A percentile compares a stretch with the other conserved stretches of the same genome.
These are phyloP conservation scores for Colletotrichum sp. DNA, from an alignment of 2,329 filamentous ascomycete species.

Conservation along the genomic window DNA sequence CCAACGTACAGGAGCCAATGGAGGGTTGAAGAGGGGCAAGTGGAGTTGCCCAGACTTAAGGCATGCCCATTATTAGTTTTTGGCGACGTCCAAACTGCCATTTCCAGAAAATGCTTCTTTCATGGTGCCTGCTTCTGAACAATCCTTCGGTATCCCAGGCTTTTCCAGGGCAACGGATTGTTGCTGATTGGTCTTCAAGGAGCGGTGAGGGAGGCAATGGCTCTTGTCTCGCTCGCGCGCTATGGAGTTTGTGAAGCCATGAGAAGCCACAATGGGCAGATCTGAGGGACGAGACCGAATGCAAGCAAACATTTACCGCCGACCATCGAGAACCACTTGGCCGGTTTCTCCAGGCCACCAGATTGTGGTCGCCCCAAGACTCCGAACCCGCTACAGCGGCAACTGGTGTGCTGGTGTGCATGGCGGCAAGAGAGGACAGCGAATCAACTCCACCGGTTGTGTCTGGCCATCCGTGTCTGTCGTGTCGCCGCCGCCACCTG, in stretches of 20 bases:
- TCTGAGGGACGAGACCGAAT: neutral
- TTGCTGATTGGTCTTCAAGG: constrained; percentile 5
- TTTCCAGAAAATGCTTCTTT: neutral
- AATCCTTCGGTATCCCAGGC: neutral
- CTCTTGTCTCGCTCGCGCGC: neutral
- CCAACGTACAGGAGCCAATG: neutral
- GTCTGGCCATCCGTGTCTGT: neutral
- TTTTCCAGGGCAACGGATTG: neutral
- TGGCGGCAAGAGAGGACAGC: neutral
- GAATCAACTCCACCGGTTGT: neutral
- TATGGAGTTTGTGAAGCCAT: neutral
- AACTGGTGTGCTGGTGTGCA: neutral
- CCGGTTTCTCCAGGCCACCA: neutral
- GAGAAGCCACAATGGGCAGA: neutral
- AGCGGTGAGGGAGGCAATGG: neutral
- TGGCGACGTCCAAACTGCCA: neutral
- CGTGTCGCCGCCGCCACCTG: constrained; percentile 11
- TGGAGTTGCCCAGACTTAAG: neutral
- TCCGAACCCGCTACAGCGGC: neutral
- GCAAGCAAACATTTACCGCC: neutral
- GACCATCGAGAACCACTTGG: neutral
- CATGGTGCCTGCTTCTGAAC: neutral
- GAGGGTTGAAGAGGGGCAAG: neutral
- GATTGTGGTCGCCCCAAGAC: neutral
- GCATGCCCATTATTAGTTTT: neutral